phyloP scores from a whole-genome alignment of 257 asterid genomes.

The Solanum bukasovii region DNA sequence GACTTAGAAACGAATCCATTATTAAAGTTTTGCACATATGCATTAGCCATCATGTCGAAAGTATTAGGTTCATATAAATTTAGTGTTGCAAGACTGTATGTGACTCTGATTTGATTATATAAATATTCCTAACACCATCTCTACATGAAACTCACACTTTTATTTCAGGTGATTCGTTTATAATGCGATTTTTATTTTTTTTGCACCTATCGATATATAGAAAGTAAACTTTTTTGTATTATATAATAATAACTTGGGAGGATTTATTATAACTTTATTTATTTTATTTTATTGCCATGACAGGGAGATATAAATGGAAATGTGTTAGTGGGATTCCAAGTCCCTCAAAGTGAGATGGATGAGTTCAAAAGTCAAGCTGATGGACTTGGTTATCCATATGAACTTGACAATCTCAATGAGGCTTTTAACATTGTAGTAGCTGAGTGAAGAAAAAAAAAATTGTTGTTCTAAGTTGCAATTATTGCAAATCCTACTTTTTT shows the following conservation, averaged over 20 bases:
- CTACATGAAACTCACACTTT: too few species aligned
- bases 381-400: conserved; percentile 58
- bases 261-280: neutral
- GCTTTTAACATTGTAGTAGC: conserved; percentile 59
- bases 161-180: too few species aligned
- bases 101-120: too few species aligned
- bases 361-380: conserved; percentile 51
- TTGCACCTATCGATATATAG: too few species aligned
- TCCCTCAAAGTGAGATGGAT: conserved; percentile 44
- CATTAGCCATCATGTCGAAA: too few species aligned
- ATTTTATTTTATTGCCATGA: neutral
- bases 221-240: neutral
- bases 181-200: too few species aligned
- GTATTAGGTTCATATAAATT: too few species aligned
- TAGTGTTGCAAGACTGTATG: fast-evolving
- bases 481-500: neutral
- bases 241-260: neutral
- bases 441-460: neutral
- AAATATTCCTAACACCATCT: too few species aligned
- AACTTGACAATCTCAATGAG: conserved; percentile 45
- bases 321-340: conserved; percentile 83
- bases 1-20: too few species aligned
- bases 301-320: conserved; percentile 89
- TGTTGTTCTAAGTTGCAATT: neutral
- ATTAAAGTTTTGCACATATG: too few species aligned